Base-by-base conservation (phyloP, 202 grass and related monocot species). In the Brachypodium distachyon region DNA sequence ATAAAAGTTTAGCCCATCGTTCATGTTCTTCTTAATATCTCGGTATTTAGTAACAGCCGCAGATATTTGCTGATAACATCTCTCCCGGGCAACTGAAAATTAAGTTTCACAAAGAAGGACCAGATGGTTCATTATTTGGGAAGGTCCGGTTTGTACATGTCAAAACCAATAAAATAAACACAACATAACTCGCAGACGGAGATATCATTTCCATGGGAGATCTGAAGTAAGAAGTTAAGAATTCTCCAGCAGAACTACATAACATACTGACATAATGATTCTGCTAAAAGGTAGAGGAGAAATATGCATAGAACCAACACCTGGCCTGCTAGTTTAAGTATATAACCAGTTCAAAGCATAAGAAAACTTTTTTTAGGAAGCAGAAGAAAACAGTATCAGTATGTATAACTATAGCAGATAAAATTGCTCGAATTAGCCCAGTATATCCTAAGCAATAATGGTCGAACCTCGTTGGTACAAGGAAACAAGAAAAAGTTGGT, bases 1-100 rank as follows among this genome's bases (percentile, higher is more conserved):
- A 73, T 99, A 99, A 76, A 99, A 99, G 37, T 93, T 91, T 53
- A 99, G 72, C 43, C 92, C 96, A 23, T 99, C 96, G 16, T 96
- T 93, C 44, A 93, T 77, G 81, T 99, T 96, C 53, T 96, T 87
- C 78, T 96, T 99, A 48, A 89, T 84, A 69, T 91, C 92, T 41
- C 70, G 72, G 76, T 99, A 99, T 89, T 96, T 96, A 85, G 88
- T 85, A 85, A 93, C 72, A 59, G 89, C 96, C 31, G 87, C 92
- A 83, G 92, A 65, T 41, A 99, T 99, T 88, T 99, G 96, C 75
- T 91, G 85, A 83, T 85, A 99, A 90, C 87, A 72, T 80, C 86
- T 99, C 72, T 96, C 92, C 43, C 96, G 96, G 69, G 96, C 74
- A 92, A 88, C 96, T 97, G 76, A 41, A 74, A 82, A 64, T 22